Evolutionary conservation across 306 rosid genomes (phyloP).

Genomic region (Aeschynomene evenia): DNA sequence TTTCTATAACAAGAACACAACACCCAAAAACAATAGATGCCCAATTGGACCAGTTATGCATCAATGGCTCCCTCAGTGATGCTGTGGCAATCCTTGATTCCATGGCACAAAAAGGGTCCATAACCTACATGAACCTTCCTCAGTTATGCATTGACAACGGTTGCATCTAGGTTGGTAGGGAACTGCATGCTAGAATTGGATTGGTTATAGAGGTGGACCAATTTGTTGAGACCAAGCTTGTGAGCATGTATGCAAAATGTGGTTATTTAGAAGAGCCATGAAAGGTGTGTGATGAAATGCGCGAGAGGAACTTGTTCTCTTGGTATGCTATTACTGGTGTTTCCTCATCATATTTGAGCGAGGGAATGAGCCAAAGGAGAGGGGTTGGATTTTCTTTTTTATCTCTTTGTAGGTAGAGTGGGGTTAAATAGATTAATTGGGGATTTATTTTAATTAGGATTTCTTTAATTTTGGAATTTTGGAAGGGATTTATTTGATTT

Average conservation of each 20-base stretch:
- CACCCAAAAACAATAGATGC: constrained; percentile 35
- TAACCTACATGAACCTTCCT: constrained; percentile 60
- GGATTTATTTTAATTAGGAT: too few relatives aligned
- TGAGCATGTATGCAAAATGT: constrained; percentile 87
- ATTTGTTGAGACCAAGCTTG: constrained; percentile 81
- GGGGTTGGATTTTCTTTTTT: too few relatives aligned
- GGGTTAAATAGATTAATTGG: too few relatives aligned
- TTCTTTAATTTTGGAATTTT: too few relatives aligned
- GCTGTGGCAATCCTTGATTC: constrained; percentile 62
- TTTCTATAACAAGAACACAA: constrained; percentile 33
- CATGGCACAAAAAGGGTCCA: constrained; percentile 56
- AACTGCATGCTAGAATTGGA: constrained; percentile 64
- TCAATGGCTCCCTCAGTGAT: constrained; percentile 55
- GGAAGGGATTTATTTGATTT: too few relatives aligned
- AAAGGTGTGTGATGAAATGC: constrained; percentile 73
- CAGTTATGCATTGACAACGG: constrained; percentile 70
- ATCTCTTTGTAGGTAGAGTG: too few relatives aligned
- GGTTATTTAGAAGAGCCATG: constrained; percentile 75
- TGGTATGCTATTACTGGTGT: constrained; percentile 98
- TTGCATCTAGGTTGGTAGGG: constrained; percentile 63
- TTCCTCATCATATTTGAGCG: too few relatives aligned
- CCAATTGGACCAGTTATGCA: constrained; percentile 57
- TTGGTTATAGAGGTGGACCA: constrained; percentile 50
- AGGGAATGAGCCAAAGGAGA: too few relatives aligned
- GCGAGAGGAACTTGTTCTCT: constrained; percentile 75